Percentiles rank a stretch among this genome's conserved stretches.
Conservation (phyloP, 2,329 filamentous ascomycete genomes). For the Metarhizium humberi region DNA sequence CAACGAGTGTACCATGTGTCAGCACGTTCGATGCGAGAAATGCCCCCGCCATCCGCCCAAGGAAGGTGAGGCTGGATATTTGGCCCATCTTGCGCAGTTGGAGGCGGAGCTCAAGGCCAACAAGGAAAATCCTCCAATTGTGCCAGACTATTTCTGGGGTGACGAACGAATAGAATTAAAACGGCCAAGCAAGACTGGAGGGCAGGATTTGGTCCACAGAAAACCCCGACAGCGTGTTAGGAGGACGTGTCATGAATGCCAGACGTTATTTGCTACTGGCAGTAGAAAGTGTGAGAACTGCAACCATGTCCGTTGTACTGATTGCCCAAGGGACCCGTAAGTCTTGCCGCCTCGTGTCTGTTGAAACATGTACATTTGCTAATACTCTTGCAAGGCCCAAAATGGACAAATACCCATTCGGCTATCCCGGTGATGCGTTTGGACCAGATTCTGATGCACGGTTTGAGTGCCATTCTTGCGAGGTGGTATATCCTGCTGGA, state of each 20-base stretch:
- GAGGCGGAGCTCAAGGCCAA: conserved; percentile 43
- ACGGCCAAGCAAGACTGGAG: conserved; percentile 55
- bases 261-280: conserved; percentile 48
- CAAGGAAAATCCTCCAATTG: conserved; percentile 45
- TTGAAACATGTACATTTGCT: not conserved
- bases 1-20: conserved; percentile 67
- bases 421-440: conserved; percentile 58
- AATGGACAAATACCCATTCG: conserved; percentile 58
- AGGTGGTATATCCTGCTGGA: conserved; percentile 42
- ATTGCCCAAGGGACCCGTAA: conserved; percentile 73
- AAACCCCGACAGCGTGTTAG: conserved; percentile 64
- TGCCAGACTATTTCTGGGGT: conserved; percentile 36
- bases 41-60: conserved; percentile 68
- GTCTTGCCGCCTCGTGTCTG: conserved; percentile 23
- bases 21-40: conserved; percentile 71
- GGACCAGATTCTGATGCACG: conserved; percentile 41
- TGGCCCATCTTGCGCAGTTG: conserved; percentile 41
- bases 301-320: conserved; percentile 65
- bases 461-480: conserved; percentile 55
- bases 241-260: conserved; percentile 68
- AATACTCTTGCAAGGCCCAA: conserved; percentile 40
- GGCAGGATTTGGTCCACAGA: conserved; percentile 63
- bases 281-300: conserved; percentile 60
- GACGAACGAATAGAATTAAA: conserved; percentile 45
- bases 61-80: conserved; percentile 46